Base-by-base conservation (phyloP, 192 early-diverging fungal species). In the Coemansia pectinata region DNA sequence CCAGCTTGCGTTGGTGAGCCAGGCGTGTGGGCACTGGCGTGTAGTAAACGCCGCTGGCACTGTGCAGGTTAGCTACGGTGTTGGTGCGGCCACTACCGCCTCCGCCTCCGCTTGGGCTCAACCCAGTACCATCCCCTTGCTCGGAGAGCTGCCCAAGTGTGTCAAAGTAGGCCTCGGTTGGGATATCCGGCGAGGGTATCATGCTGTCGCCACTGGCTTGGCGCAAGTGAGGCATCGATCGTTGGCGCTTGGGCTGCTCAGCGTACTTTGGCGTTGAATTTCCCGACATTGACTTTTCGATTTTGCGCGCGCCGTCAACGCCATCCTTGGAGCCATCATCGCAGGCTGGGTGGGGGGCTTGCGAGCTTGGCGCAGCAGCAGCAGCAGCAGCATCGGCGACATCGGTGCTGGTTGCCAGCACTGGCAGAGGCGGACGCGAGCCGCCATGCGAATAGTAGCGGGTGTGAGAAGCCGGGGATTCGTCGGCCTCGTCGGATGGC, bases 221-320 rank as follows among this genome's bases (percentile, higher is more conserved):
- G 17, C 76, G 73, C 58, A 83, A 62, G 33, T 83, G 81, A 19
- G 81, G 81, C 81, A 83, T 83, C 40, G 81, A 83, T 21, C 76
- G 72, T 63, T 78, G 81, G 17, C 81, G 81, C 67, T 72, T 72
- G 38, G 73, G 72, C 66, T 47, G 44, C 31, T 34, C 65, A 4
- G 61, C 1, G 6, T 36, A 29, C 29, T 47, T 39, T 2, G 62
- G 31, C 12, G n/a, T 55, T 4, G 57, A 17, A 6, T 9, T 39
- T 0, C 59, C 59, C 19, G 33, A 40, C 19, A 7, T 36, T 0
- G 59, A 19, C 59, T 61, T 40, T 40, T 61, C 59, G 11, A 33
- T 0, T 10, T 40, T 40, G 36, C 36, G 34, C 34, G 17, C n/a
- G 27, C n/a, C 10, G 4, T 21, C 58, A 38, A 19, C 59, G 4